These are phyloP conservation scores for Podospora bellae-mahoneyi DNA, from an alignment of 495 filamentous ascomycete species.

Conservation along the genomic window DNA sequence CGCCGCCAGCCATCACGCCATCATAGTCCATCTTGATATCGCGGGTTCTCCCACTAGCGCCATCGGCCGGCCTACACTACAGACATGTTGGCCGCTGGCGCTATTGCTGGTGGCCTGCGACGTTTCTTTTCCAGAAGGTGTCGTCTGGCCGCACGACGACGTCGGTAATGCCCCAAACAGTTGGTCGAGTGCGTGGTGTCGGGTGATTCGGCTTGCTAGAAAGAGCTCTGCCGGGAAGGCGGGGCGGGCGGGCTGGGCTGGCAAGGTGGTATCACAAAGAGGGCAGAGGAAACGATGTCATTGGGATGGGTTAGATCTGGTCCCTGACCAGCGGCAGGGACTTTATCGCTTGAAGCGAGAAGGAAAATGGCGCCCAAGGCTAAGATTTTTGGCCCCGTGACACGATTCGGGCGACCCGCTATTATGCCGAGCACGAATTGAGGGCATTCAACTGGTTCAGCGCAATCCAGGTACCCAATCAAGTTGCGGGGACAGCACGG, in stretches of 20 bases:
- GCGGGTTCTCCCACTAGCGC: slow-evolving; percentile 1
- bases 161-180: not conserved
- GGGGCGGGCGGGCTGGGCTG: not conserved
- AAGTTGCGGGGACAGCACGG: slow-evolving; percentile 6
- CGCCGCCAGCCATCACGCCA: slow-evolving; percentile 15
- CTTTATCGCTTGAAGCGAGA: slow-evolving; percentile 20
- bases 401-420: slow-evolving; percentile 16
- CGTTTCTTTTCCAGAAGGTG: slow-evolving; percentile 10
- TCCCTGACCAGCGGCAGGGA: slow-evolving; percentile 13
- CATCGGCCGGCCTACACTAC: not conserved
- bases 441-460: slow-evolving; percentile 12
- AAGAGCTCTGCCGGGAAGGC: slow-evolving; percentile 29
- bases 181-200: not conserved
- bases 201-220: slow-evolving; percentile 28
- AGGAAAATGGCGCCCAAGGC: slow-evolving; percentile 15
- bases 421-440: slow-evolving; percentile 17
- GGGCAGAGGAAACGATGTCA: not conserved
- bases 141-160: not conserved
- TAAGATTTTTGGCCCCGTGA: slow-evolving; percentile 32
- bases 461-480: slow-evolving; percentile 21
- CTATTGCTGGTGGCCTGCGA: not conserved
- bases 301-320: slow-evolving; percentile 12
- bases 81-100: not conserved
- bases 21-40: slow-evolving; percentile 4
- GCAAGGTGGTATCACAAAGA: slow-evolving; percentile 4